These are phyloP conservation scores for Paspalum notatum DNA, from an alignment of 176 grass and related monocot genomes.

Conservation along the genomic window DNA sequence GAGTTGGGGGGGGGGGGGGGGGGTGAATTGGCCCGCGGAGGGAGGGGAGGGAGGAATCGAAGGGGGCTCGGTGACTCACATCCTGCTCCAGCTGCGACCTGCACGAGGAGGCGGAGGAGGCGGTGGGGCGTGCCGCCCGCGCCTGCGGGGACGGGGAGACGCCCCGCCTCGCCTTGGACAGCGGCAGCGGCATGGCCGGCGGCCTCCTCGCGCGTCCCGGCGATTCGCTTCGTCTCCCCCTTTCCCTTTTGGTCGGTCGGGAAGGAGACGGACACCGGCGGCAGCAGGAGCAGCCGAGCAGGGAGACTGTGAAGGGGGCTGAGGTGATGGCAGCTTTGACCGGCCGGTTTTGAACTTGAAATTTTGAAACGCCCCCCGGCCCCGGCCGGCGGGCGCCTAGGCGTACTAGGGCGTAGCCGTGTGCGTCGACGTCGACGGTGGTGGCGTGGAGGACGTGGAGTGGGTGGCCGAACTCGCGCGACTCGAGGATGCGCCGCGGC, in stretches of 20 bases:
- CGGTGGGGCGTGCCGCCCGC: neutral
- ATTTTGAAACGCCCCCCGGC: conserved; percentile 41
- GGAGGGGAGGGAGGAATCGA: neutral
- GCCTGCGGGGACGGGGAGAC: conserved; percentile 24
- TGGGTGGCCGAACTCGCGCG: conserved; percentile 40
- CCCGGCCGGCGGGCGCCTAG: neutral
- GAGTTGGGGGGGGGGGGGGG: neutral
- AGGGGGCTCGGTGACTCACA: conserved; percentile 40
- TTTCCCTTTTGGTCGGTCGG: too few species aligned
- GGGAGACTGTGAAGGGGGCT: too few species aligned
- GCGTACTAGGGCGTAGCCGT: too few species aligned
- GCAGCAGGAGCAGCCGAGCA: neutral
- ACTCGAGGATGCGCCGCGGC: too few species aligned
- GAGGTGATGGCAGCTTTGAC: neutral
- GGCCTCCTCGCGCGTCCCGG: neutral
- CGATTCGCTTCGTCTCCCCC: neutral
- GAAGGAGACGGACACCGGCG: neutral
- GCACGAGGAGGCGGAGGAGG: conserved; percentile 39
- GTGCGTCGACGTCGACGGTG: neutral
- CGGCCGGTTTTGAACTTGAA: neutral
- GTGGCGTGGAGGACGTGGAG: neutral
- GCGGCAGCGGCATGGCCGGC: conserved; percentile 49
- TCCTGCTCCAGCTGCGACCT: conserved; percentile 78
- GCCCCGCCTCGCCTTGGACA: conserved; percentile 48
- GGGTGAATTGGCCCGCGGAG: too few species aligned